Evolutionary conservation across 2,329 filamentous ascomycete species (phyloP).

Genomic region (Colletotrichum plurivorum): DNA sequence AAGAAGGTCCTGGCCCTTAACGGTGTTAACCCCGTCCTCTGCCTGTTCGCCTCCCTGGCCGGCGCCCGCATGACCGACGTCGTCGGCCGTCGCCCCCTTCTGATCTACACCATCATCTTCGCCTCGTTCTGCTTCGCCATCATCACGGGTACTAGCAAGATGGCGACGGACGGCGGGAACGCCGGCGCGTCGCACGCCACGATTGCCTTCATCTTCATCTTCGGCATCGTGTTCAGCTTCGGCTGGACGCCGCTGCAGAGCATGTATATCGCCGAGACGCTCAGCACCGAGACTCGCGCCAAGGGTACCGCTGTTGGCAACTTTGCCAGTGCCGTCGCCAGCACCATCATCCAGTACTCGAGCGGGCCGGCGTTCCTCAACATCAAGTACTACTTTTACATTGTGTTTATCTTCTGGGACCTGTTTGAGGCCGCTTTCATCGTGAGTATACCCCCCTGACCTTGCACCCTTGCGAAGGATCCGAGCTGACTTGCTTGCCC

Average conservation of each 20-base stretch:
- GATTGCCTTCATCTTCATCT: conserved; percentile 67
- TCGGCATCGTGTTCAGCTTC: conserved; percentile 65
- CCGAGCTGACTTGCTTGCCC: too few species aligned
- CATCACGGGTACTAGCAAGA: conserved; percentile 63
- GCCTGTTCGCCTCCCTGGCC: conserved; percentile 63
- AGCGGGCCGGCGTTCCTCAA: conserved; percentile 58
- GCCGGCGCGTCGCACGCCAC: conserved; percentile 57
- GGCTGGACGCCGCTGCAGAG: conserved; percentile 66
- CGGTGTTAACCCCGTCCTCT: conserved; percentile 67
- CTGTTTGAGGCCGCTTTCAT: conserved; percentile 57
- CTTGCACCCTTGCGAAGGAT: too few species aligned
- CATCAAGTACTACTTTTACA: conserved; percentile 61
- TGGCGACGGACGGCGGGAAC: conserved; percentile 55
- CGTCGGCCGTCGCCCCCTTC: conserved; percentile 69
- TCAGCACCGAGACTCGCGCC: conserved; percentile 60
- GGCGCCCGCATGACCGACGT: conserved; percentile 70
- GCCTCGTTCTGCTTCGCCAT: conserved; percentile 63
- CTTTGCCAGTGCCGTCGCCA: conserved; percentile 54
- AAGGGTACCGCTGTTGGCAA: conserved; percentile 61
- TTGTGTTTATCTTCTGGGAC: conserved; percentile 62
- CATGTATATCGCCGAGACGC: conserved; percentile 64
- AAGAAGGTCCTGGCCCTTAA: conserved; percentile 65
- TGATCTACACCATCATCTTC: conserved; percentile 63
- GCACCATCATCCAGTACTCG: conserved; percentile 59
- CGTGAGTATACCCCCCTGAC: not conserved